Evolutionary conservation across 306 rosid species (phyloP).

Genomic region (Begonia fuchsioides): DNA sequence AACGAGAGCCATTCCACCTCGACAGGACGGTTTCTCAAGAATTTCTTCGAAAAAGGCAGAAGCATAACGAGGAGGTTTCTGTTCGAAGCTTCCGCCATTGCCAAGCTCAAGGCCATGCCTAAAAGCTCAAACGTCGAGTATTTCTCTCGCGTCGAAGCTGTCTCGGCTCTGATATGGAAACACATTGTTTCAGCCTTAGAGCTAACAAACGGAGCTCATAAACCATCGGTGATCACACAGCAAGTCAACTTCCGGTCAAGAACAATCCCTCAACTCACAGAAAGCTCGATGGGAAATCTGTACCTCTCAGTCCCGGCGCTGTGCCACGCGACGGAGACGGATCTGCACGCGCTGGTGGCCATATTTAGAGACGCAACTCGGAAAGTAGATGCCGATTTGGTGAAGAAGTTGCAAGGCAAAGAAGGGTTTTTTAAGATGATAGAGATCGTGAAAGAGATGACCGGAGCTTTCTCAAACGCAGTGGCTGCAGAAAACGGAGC

Average conservation of each 20-base stretch:
- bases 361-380: conserved; percentile 1
- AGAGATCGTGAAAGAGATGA: background rate
- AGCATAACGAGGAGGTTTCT: background rate
- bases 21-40: no score
- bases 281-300: conserved; percentile 5
- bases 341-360: background rate
- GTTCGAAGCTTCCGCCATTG: conserved; percentile 5
- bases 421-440: background rate
- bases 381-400: background rate
- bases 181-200: background rate
- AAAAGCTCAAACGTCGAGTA: background rate
- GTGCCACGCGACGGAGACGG: background rate
- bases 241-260: conserved; percentile 6
- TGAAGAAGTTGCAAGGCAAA: background rate
- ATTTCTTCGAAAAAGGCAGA: background rate
- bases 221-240: conserved; percentile 1
- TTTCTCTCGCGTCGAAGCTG: conserved; percentile 2
- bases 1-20: background rate
- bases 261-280: background rate
- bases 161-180: conserved; percentile 8
- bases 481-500: no score
- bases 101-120: conserved; percentile 5
- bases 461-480: background rate
- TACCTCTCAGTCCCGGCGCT: background rate
- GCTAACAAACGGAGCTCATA: background rate